Evolutionary conservation across 1,284 basidiomycete species (phyloP), one percentile per base, ranked within the genome.

Genomic region (Rhodotorula sp.): DNA sequence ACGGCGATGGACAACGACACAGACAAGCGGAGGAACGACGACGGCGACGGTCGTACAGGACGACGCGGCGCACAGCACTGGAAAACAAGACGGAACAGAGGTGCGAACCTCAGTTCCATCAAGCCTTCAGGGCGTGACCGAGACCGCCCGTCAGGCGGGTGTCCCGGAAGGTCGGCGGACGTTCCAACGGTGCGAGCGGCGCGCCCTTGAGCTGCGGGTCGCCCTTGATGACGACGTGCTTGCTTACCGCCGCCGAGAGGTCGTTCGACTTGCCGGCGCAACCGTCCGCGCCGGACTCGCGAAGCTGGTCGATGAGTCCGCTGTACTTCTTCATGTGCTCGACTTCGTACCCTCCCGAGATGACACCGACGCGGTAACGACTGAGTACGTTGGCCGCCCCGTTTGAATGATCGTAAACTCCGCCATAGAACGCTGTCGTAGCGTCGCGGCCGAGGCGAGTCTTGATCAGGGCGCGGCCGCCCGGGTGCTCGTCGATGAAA

Each of bases 401-500:
- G 79, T 95, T 94, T 33, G 91, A 93, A 80, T 95, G 93, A 75
- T 95, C 91, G 60, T 60, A 68, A 26, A 94, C 90, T 77, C 93
- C 93, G 69, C 93, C 93, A 78, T 93, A 94, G 86, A 96, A 95
- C 5, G 93, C 92, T 0, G 91, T 90, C 0, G 93, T 93, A 4
- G 90, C 93, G 18, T 64, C 63, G 7, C 62, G 62, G 37, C 92
- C 93, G 51, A 88, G 84, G 72, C 85, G 87, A 45, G 82, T 83
- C 66, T 83, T 81, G 76, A 95, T 82, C 62, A 91, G 79, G 64
- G 83, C 80, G 54, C 83, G 83, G 26, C 93, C 93, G 48, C 93
- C 93, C 24, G 93, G 93, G 80, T 96, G 93, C 77, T 95, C 90
- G 65, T 94, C 89, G 69, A 91, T 86, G 82, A 95, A 95, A n/a